A percentile compares a stretch with the other conserved stretches of the same genome.
Conservation (phyloP, 768 basidiomycete genomes). For the Rhodosporidiobolus odoratus region DNA sequence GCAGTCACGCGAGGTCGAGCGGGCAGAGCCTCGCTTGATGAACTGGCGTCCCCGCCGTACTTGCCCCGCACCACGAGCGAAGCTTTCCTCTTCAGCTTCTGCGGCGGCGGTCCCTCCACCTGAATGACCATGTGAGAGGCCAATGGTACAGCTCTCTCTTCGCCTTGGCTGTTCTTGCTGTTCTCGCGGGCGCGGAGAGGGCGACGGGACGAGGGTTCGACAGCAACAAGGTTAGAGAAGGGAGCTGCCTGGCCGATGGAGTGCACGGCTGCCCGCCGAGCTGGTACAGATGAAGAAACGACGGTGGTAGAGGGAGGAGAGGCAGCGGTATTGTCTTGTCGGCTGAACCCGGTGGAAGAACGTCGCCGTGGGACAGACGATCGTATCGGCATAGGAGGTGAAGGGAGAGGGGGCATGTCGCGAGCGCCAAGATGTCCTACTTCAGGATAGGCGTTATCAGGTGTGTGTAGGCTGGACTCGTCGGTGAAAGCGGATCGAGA, state of each 20-base stretch:
- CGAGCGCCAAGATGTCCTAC: not conserved
- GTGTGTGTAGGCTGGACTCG: not conserved
- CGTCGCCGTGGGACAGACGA: not conserved
- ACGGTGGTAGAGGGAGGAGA: not conserved
- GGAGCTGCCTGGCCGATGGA: not conserved
- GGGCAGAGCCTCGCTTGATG: not conserved
- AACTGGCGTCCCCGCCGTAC: not conserved
- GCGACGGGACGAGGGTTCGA: no score
- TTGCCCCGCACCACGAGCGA: not conserved
- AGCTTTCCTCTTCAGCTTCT: not conserved
- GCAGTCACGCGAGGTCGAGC: not conserved
- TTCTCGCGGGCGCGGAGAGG: not conserved
- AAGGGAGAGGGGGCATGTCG: not conserved
- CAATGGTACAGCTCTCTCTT: no score
- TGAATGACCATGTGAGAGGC: no score
- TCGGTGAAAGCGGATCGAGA: not conserved
- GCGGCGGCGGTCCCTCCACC: not conserved
- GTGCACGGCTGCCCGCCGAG: not conserved
- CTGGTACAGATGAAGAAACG: not conserved
- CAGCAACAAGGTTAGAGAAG: not conserved
- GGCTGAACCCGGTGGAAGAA: not conserved
- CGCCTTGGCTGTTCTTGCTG: no score
- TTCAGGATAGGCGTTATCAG: not conserved
- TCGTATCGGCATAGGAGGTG: not conserved
- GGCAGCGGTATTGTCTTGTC: no score